Percentiles rank a stretch among this genome's conserved stretches.
These are phyloP conservation scores for Nakazawaea wickerhamii DNA, from an alignment of 805 yeast species.

Conservation along the genomic window DNA sequence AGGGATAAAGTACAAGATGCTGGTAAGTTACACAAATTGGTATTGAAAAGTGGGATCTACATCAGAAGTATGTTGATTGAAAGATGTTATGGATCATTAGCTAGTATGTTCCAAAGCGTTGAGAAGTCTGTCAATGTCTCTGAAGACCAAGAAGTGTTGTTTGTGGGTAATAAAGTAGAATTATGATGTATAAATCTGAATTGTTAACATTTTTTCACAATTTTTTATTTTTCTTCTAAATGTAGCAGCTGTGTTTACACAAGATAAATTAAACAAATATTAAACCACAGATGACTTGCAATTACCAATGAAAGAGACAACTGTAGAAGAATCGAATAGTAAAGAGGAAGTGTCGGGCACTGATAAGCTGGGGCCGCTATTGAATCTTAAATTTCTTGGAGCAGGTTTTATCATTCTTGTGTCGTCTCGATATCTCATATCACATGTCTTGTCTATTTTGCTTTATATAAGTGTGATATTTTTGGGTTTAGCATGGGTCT, in stretches of 20 bases:
- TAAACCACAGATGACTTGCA: too few relatives aligned
- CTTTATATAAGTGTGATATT: background rate
- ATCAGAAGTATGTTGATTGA: constrained; percentile 14
- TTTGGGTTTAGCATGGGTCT: background rate
- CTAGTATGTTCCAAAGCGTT: constrained; percentile 16
- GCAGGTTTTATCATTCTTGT: background rate
- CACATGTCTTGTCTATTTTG: background rate
- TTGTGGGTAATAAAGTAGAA: constrained; percentile 18
- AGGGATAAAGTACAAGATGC: constrained; percentile 1
- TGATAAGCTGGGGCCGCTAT: too few relatives aligned
- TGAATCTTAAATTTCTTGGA: too few relatives aligned
- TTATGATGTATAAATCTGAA: background rate
- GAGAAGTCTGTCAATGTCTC: constrained; percentile 10
- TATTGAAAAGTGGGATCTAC: constrained; percentile 1
- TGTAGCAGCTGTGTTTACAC: too few relatives aligned
- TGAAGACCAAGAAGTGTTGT: constrained; percentile 19
- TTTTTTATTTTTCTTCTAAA: too few relatives aligned
- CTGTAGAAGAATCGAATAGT: too few relatives aligned
- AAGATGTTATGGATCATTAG: constrained; percentile 15
- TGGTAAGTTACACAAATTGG: constrained; percentile 5
- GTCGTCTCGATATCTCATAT: background rate
- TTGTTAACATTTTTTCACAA: too few relatives aligned
- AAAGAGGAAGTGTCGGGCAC: too few relatives aligned
- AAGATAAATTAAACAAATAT: too few relatives aligned
- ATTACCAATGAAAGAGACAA: too few relatives aligned